Percentiles rank a stretch among this genome's conserved stretches.
Conservation (phyloP, 1,284 basidiomycete genomes). For the Agaricales sp. region DNA sequence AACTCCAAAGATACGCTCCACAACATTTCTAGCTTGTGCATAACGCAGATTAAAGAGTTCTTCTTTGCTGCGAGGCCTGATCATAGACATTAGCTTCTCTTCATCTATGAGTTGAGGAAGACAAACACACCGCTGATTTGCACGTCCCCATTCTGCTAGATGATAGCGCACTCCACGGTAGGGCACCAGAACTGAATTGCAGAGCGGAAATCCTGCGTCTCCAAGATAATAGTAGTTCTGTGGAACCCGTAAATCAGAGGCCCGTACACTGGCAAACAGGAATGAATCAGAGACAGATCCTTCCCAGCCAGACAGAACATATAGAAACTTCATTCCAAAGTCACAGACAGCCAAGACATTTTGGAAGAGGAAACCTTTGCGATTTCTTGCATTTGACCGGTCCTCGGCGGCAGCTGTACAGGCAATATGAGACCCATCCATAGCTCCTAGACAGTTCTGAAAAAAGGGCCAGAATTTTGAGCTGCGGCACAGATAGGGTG, state of each 20-base stretch:
- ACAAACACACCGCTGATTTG: too few species aligned
- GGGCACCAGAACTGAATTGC: neutral
- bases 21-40: slow-evolving; percentile 22
- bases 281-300: slow-evolving; percentile 20
- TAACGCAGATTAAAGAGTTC: slow-evolving; percentile 26
- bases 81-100: too few species aligned
- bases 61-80: too few species aligned
- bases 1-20: slow-evolving; percentile 29
- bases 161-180: neutral
- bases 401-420: slow-evolving; percentile 6
- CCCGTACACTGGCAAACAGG: slow-evolving; percentile 15
- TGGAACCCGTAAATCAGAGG: slow-evolving; percentile 1
- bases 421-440: slow-evolving; percentile 12
- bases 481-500: neutral
- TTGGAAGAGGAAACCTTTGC: slow-evolving; percentile 18
- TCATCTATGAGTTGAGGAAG: too few species aligned
- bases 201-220: neutral
- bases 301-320: slow-evolving; percentile 22
- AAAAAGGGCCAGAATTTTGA: slow-evolving; percentile 4
- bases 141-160: neutral
- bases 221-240: neutral
- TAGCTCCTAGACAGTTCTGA: slow-evolving; percentile 9
- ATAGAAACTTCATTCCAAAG: slow-evolving; percentile 19
- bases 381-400: slow-evolving; percentile 13
- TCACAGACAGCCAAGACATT: slow-evolving; percentile 20